phyloP scores from a whole-genome alignment of 2,329 filamentous ascomycete species.

The Sphaerulina musiva region DNA sequence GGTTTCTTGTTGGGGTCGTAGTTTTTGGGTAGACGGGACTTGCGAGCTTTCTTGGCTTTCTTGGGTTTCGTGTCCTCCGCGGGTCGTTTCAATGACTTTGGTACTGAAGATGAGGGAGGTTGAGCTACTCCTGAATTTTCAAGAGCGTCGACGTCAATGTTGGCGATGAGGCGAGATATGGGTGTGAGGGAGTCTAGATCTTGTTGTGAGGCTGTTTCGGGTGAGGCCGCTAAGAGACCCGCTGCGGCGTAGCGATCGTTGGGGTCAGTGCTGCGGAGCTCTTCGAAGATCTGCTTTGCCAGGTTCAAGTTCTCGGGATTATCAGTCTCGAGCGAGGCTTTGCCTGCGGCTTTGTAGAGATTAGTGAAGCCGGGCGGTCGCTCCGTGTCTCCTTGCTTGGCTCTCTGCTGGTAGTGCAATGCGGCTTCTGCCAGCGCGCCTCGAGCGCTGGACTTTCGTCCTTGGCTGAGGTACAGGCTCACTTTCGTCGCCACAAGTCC shows the following conservation, averaged over 20 bases:
- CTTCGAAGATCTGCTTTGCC: slow-evolving; percentile 73
- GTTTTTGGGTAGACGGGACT: slow-evolving; percentile 62
- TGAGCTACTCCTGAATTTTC: slow-evolving; percentile 58
- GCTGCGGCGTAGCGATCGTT: slow-evolving; percentile 65
- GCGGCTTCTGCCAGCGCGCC: slow-evolving; percentile 72
- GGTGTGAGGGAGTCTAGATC: slow-evolving; percentile 54
- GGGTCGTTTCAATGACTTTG: slow-evolving; percentile 45
- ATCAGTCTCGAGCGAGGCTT: slow-evolving; percentile 70
- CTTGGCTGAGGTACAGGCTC: slow-evolving; percentile 69
- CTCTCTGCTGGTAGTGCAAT: slow-evolving; percentile 67
- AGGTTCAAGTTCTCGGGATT: slow-evolving; percentile 59
- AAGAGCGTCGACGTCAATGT: slow-evolving; percentile 56
- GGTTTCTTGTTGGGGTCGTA: slow-evolving; percentile 71
- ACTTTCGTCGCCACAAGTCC: slow-evolving; percentile 76
- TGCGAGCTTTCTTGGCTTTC: slow-evolving; percentile 54
- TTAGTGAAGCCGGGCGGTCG: slow-evolving; percentile 45
- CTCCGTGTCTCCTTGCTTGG: slow-evolving; percentile 34
- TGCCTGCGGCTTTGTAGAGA: slow-evolving; percentile 74
- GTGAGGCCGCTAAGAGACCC: slow-evolving; percentile 75
- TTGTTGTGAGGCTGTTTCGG: slow-evolving; percentile 48
- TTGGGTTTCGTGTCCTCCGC: slow-evolving; percentile 40
- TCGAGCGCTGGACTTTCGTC: slow-evolving; percentile 65
- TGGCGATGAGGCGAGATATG: slow-evolving; percentile 55
- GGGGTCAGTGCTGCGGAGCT: slow-evolving; percentile 59
- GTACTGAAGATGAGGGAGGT: slow-evolving; percentile 24